A percentile compares a stretch with the other conserved stretches of the same genome.
phyloP scores from a whole-genome alignment of 495 filamentous ascomycete species.

The Ramalina intermedia region DNA sequence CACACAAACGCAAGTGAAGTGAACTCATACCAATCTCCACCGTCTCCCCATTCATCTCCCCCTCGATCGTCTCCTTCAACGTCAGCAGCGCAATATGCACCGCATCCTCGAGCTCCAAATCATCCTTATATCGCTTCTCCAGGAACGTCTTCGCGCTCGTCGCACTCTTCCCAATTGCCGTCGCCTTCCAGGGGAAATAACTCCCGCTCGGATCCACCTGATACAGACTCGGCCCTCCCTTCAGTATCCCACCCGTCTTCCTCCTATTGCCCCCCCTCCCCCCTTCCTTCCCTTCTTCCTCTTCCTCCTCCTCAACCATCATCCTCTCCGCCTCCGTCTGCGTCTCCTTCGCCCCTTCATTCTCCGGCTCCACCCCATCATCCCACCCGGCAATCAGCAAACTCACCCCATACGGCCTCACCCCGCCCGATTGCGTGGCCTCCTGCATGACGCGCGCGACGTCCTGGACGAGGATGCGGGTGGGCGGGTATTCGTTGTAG shows the following conservation, averaged over 20 bases:
- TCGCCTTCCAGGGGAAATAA: conserved; percentile 99
- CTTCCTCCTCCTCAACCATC: conserved; percentile 11
- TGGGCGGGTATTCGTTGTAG: conserved; percentile 99
- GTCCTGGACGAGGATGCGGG: conserved; percentile 95
- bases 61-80: conserved; percentile 97
- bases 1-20: conserved; percentile 12
- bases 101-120: conserved; percentile 92
- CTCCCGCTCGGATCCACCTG: conserved; percentile 94
- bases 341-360: conserved; percentile 30
- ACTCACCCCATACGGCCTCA: conserved; percentile 94
- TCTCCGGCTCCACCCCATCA: conserved; percentile 79
- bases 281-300: conserved; percentile 22
- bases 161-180: conserved; percentile 95
- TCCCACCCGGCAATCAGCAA: conserved; percentile 96
- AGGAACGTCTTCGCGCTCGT: conserved; percentile 97
- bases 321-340: conserved; percentile 51
- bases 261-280: conserved; percentile 13
- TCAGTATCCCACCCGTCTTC: conserved; percentile 89
- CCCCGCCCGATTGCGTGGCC: conserved; percentile 93
- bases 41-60: conserved; percentile 98
- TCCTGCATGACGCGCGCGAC: conserved; percentile 97
- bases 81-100: conserved; percentile 97
- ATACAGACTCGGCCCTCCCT: conserved; percentile 93
- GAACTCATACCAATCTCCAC: conserved; percentile 79
- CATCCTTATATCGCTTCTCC: conserved; percentile 96